Evolutionary conservation across 176 grass and related monocot species (phyloP).

Genomic region (Typha latifolia): DNA sequence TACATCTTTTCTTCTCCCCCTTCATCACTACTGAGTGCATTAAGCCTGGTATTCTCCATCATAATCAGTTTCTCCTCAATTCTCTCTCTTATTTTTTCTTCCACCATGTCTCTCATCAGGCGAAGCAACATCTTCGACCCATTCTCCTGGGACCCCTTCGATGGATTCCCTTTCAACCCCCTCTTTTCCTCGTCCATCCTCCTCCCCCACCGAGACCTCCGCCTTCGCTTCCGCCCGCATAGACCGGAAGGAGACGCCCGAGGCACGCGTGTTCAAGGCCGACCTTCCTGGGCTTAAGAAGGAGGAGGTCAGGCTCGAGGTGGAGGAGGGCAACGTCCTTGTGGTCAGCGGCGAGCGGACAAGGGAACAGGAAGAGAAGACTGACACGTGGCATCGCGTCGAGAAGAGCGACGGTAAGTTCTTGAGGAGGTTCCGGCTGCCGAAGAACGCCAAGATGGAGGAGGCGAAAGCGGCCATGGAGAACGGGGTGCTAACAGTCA

Average conservation of each 20-base stretch:
- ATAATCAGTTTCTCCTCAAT: too few relatives aligned
- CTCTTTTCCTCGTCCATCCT: too few relatives aligned
- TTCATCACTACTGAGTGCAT: too few relatives aligned
- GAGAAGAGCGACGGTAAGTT: constrained; percentile 10
- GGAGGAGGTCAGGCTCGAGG: constrained; percentile 13
- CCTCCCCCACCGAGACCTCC: too few relatives aligned
- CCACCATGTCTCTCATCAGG: too few relatives aligned
- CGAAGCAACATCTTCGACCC: too few relatives aligned
- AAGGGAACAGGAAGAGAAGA: constrained; percentile 4
- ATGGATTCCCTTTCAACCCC: too few relatives aligned
- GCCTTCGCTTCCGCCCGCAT: background rate
- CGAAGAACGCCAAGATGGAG: constrained; percentile 6
- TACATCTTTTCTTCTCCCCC: too few relatives aligned
- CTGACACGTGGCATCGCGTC: constrained; percentile 11
- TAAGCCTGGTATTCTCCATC: too few relatives aligned
- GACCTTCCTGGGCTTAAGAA: background rate
- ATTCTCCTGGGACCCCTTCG: too few relatives aligned
- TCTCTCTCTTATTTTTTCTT: too few relatives aligned
- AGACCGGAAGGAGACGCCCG: constrained; percentile 5
- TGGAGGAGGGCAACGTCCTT: constrained; percentile 5
- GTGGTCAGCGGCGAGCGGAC: constrained; percentile 9
- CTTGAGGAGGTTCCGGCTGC: constrained; percentile 3
- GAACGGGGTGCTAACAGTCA: constrained; percentile 10
- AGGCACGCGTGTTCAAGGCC: constrained; percentile 13
- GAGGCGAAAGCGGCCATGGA: constrained; percentile 8